Evolutionary conservation across 768 basidiomycete genomes (phyloP), one percentile per base, ranked within the genome.

Genomic region (Epithele typhae): DNA sequence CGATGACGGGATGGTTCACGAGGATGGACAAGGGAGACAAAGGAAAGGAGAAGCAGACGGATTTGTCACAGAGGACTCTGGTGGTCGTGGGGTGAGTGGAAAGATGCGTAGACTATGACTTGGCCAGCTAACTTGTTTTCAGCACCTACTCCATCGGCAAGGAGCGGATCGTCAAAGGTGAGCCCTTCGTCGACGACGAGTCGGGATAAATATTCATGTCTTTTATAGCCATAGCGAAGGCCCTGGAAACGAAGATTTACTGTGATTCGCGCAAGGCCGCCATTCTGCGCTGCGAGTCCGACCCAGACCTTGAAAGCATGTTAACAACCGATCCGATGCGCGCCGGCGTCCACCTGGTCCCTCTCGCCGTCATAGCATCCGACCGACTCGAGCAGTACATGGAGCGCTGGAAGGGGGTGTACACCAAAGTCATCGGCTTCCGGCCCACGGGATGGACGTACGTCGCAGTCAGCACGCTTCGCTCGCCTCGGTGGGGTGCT

Each of bases 111-210:
- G n/a, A n/a, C n/a, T n/a, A n/a, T n/a, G n/a, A n/a, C n/a, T n/a
- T n/a, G n/a, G n/a, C n/a, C n/a, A n/a, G n/a, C n/a, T n/a, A n/a
- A n/a, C n/a, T n/a, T n/a, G 14, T 10, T 11, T 38, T 3, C 49
- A 92, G 92, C 9, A 97, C 96, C 0, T 99, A 99, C 66, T 91
- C 91, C 0, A 92, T 98, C 40, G 96, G 96, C 33, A 99, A 99
- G 64, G 96, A 99, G 64, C 82, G 96, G 19, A 87, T 98, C 33
- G 93, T 96, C 33, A 96, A 97, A 78, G 92, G 92, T 90, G 46
- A 25, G 56, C 9, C 11, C 2, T 15, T 21, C 10, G 1, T 4
- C 9, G 5, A 6, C 5, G n/a, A 12, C 9, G 12, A 25, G 17
- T 14, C 2, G 17, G 15, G 10, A 11, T 21, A 12, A 3, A 1